These are phyloP conservation scores for Trypanosomatidae sp. DNA, from an alignment of 208 protist genomes.

Conservation along the genomic window DNA sequence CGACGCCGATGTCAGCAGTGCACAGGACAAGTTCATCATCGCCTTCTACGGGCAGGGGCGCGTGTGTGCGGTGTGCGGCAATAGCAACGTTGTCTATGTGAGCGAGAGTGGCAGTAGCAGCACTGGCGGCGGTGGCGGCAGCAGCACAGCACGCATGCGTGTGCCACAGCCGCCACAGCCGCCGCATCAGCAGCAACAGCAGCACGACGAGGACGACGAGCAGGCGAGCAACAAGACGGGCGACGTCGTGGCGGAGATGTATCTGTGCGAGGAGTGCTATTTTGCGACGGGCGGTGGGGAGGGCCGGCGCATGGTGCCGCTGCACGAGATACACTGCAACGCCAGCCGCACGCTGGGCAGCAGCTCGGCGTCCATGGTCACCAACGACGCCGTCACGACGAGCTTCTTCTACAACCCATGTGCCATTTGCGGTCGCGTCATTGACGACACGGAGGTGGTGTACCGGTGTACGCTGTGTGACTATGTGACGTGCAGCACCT, in stretches of 20 bases:
- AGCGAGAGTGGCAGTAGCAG: conserved; percentile 15
- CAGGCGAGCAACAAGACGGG: no score
- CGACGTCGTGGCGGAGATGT: conserved; percentile 25
- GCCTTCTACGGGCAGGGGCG: conserved; percentile 23
- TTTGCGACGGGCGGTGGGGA: conserved; percentile 17
- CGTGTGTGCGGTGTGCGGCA: conserved; percentile 35
- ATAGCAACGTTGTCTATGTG: conserved; percentile 16
- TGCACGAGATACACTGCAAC: conserved; percentile 29
- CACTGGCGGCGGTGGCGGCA: no score
- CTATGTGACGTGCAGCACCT: conserved; percentile 44
- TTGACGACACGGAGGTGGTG: conserved; percentile 53
- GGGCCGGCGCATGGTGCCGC: conserved; percentile 19
- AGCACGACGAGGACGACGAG: background rate
- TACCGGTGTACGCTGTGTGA: conserved; percentile 63
- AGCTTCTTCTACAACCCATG: conserved; percentile 74
- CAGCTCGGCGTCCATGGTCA: conserved; percentile 13
- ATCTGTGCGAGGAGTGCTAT: conserved; percentile 42
- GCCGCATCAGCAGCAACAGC: background rate
- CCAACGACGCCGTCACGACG: conserved; percentile 20
- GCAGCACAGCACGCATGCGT: no score
- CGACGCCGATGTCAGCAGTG: no score
- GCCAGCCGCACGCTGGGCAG: conserved; percentile 32
- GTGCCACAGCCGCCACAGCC: no score
- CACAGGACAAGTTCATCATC: no score
- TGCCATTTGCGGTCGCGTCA: conserved; percentile 23